Evolutionary conservation across 805 yeast genomes (phyloP), one percentile per base, ranked within the genome.

Genomic region (Wickerhamomyces silvicola): DNA sequence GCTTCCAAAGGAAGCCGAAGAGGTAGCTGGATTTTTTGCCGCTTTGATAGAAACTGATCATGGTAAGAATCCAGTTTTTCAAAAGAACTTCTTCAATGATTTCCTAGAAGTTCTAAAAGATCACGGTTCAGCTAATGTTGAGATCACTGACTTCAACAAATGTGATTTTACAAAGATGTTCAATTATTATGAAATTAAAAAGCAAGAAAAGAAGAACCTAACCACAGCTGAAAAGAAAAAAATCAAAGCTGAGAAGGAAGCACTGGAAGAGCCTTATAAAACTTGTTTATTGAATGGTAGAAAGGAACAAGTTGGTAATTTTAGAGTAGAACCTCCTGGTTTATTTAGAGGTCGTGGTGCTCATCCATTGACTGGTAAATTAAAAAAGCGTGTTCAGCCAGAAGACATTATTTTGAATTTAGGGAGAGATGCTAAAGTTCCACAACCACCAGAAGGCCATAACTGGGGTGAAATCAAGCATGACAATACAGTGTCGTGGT

Each of bases 261-360:
- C 67, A 32, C 43, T 70, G 10, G 97, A 88, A 57, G 96, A 82
- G 52, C 79, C 81, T 19, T 90, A 66, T 60, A 84, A 83, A 50
- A 76, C 71, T 17, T 90, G 97, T 62, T 53, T 71, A 21, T 62
- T 90, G 29, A 85, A 90, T 54, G 97, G 96, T 12, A 72, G 95
- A 45, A 81, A 73, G 48, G 96, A 90, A 51, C 88, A 80, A 47
- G 94, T 90, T 19, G 97, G 97, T 16, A 90, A 90, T 54, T 90
- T 90, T 57, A 68, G 90, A 51, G 79, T 90, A 30, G 98, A 90
- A 66, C 97, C 97, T 20, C 97, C 98, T 1, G 97, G 95, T 2
- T 63, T 90, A 34, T 90, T 88, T 54, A 70, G 97, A 57, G 98
- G 97, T 27, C 82, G 97, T 57, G 97, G 97, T 50, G 87, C 90